Conservation (phyloP, 176 grass and related monocot species). For the Calamus simplicifolius region DNA sequence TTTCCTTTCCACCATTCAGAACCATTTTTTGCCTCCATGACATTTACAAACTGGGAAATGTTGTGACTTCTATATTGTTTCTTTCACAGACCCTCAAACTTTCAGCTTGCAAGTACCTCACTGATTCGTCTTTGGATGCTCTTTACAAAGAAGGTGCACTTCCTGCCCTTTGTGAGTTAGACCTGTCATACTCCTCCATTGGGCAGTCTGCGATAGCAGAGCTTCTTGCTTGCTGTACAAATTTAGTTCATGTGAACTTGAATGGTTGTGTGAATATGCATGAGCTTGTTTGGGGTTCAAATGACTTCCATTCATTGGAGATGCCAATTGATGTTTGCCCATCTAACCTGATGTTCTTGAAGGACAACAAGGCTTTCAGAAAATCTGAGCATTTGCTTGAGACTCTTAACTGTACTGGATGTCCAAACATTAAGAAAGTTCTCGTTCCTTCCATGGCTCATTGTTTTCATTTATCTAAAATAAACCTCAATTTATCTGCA, state of each 20-base stretch:
- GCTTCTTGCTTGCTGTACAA: slow-evolving; percentile 68
- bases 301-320: slow-evolving; percentile 23
- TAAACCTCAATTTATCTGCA: slow-evolving; percentile 85
- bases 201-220: slow-evolving; percentile 63
- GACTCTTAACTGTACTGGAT: slow-evolving; percentile 89
- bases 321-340: slow-evolving; percentile 37
- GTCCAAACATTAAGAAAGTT: slow-evolving; percentile 89
- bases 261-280: slow-evolving; percentile 80
- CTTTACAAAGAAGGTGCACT: slow-evolving; percentile 70
- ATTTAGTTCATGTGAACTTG: slow-evolving; percentile 86
- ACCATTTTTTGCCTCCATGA: too few species aligned
- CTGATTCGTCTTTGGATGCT: slow-evolving; percentile 69
- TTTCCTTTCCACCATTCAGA: too few species aligned
- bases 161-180: slow-evolving; percentile 75
- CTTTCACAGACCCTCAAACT: slow-evolving; percentile 63
- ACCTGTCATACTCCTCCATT: slow-evolving; percentile 94
- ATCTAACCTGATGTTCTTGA: slow-evolving; percentile 21
- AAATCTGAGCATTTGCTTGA: slow-evolving; percentile 50
- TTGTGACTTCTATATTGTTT: slow-evolving; percentile 6
- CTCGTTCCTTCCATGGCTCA: slow-evolving; percentile 57
- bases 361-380: slow-evolving; percentile 20
- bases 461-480: slow-evolving; percentile 65
- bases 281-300: slow-evolving; percentile 66
- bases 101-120: slow-evolving; percentile 93
- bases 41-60: too few species aligned